These are phyloP conservation scores for Cercospora brassicicola DNA, from an alignment of 2,329 filamentous ascomycete species.

Conservation along the genomic window DNA sequence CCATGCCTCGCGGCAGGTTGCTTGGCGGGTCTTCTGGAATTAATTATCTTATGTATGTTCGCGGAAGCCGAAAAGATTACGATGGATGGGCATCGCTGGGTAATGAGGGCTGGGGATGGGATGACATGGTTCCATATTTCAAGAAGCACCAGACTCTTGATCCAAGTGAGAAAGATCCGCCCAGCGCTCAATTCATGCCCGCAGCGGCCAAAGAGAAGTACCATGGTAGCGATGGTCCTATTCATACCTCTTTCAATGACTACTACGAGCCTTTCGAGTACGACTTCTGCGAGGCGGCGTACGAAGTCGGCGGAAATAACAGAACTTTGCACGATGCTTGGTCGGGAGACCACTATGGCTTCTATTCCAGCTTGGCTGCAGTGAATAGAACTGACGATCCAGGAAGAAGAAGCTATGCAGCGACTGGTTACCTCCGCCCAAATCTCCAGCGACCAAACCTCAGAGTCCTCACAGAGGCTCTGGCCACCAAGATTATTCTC, in stretches of 20 bases:
- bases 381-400: conserved; percentile 37
- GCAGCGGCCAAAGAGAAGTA: conserved; percentile 33
- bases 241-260: conserved; percentile 42
- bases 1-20: conserved; percentile 41
- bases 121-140: conserved; percentile 34
- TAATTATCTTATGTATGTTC: conserved; percentile 43
- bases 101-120: conserved; percentile 36
- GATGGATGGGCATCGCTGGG: conserved; percentile 40
- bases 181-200: conserved; percentile 24
- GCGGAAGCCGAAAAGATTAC: conserved; percentile 38
- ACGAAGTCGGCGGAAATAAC: conserved; percentile 36
- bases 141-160: conserved; percentile 32
- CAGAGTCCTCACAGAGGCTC: conserved; percentile 37
- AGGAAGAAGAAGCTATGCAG: conserved; percentile 38
- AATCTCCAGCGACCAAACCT: conserved; percentile 36
- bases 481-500: conserved; percentile 33
- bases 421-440: conserved; percentile 38
- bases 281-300: conserved; percentile 40
- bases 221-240: conserved; percentile 39
- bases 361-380: conserved; percentile 37
- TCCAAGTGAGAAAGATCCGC: conserved; percentile 21
- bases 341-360: conserved; percentile 39
- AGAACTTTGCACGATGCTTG: conserved; percentile 38
- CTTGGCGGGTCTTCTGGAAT: conserved; percentile 44
- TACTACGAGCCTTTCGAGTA: conserved; percentile 42